These are phyloP conservation scores for Fusarium marasasianum DNA, from an alignment of 2,329 filamentous ascomycete species.

Conservation along the genomic window DNA sequence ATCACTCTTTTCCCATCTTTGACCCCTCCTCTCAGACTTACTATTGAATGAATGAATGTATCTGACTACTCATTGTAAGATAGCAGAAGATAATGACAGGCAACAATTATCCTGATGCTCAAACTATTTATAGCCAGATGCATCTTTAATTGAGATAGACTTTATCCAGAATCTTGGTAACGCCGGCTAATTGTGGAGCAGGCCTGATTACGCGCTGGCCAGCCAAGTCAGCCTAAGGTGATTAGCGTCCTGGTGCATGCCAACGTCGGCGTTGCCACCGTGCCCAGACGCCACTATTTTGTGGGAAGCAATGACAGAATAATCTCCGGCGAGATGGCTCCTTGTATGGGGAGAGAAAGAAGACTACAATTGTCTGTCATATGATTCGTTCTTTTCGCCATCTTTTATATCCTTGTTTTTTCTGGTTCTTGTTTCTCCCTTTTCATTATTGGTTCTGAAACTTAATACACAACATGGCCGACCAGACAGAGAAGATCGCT, in stretches of 20 bases:
- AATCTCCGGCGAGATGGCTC: neutral
- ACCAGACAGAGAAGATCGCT: conserved; percentile 51
- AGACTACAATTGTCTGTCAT: neutral
- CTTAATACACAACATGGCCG: conserved; percentile 23
- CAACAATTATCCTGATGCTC: neutral
- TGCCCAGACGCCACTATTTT: neutral
- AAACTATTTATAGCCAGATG: neutral
- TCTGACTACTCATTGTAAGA: neutral
- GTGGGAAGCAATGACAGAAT: neutral
- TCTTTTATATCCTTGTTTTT: neutral
- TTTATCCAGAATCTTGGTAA: neutral
- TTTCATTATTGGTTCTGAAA: neutral
- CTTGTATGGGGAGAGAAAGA: neutral
- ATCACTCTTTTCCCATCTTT: neutral
- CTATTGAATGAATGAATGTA: neutral
- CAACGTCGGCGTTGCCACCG: neutral
- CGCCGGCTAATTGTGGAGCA: neutral
- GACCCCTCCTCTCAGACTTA: neutral
- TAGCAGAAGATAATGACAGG: neutral
- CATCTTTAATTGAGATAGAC: neutral
- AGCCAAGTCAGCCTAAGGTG: neutral
- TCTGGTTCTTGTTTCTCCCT: neutral
- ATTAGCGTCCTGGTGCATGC: neutral
- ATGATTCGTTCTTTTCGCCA: neutral
- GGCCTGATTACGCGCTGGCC: neutral